Evolutionary conservation across 208 protist species (phyloP), one percentile per base, ranked within the genome.

Genomic region (Trypanosoma lewisi): DNA sequence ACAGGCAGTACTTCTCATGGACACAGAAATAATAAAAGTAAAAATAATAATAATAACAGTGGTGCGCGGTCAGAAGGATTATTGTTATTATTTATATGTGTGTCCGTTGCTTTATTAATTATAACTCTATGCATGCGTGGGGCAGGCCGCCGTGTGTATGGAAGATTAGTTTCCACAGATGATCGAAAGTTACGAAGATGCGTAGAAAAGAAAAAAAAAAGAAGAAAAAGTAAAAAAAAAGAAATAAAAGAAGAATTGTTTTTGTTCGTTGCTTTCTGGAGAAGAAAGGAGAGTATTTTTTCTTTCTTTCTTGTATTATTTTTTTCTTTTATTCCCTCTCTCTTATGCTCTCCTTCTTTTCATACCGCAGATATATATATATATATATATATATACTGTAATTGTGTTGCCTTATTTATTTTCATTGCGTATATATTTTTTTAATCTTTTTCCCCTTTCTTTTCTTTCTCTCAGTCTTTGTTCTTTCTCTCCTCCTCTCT

Each of bases 281-380:
- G n/a, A n/a, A n/a, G n/a, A n/a, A n/a, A n/a, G n/a, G n/a, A n/a
- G n/a, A n/a, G n/a, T 37, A 21, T 27, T 64, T 51, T 42, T 5
- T 64, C 41, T 64, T 31, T 53, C 4, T 64, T 30, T 51, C 42
- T 64, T 44, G 11, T 11, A 39, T 28, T 64, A n/a, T 36, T 64
- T 54, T 36, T 51, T 41, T 64, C 41, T 25, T 64, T 36, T 64
- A 3, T n/a, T 25, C 12, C 12, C 30, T 27, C 16, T 45, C 2
- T n/a, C 27, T 37, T 33, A 33, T 66, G 12, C 49, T 56, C 6
- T 23, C 30, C 41, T 64, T 53, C 50, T 62, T 50, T 62, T 50
- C 42, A 14, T 39, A 4, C 34, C 4, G 34, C 11, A 14, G 11
- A 39, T 39, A 39, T 39, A 39, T n/a, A n/a, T n/a, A n/a, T n/a